These are phyloP conservation scores for Oryza meyeriana DNA, from an alignment of 176 grass and related monocot genomes.

Conservation along the genomic window DNA sequence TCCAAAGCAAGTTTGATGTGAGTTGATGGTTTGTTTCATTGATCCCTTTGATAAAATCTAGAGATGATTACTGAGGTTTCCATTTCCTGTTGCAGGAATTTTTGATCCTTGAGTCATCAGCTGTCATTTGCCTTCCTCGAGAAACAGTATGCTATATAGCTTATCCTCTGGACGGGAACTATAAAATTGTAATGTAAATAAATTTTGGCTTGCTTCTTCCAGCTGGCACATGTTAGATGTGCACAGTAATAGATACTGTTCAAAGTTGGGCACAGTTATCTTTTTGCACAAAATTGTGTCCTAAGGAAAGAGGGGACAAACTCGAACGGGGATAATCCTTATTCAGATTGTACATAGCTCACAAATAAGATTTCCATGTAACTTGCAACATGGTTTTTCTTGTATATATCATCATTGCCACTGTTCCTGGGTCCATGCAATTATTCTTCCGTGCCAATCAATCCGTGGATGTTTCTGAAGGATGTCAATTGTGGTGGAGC, in stretches of 20 bases:
- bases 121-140: conserved; percentile 19
- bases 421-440: not conserved
- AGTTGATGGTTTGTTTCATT: not conserved
- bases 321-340: conserved; percentile 20
- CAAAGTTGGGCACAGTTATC: conserved; percentile 44
- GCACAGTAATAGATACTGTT: conserved; percentile 35
- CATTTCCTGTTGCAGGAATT: conserved; percentile 32
- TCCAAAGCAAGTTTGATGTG: conserved; percentile 30
- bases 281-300: conserved; percentile 60
- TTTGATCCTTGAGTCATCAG: conserved; percentile 17
- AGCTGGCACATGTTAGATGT: conserved; percentile 36
- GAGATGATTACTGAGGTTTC: not conserved
- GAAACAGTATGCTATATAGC: conserved; percentile 36
- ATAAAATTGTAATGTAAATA: conserved; percentile 72
- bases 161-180: conserved; percentile 45
- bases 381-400: not conserved
- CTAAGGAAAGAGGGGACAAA: conserved; percentile 20
- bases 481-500: not conserved
- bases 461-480: not conserved
- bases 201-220: conserved; percentile 43
- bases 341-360: conserved; percentile 47
- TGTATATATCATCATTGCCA: conserved; percentile 15
- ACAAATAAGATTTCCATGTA: conserved; percentile 35
- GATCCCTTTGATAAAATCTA: not conserved
- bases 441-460: not conserved